Evolutionary conservation across 495 filamentous ascomycete genomes (phyloP), one percentile per base, ranked within the genome.

Genomic region (Usnea hakonensis): DNA sequence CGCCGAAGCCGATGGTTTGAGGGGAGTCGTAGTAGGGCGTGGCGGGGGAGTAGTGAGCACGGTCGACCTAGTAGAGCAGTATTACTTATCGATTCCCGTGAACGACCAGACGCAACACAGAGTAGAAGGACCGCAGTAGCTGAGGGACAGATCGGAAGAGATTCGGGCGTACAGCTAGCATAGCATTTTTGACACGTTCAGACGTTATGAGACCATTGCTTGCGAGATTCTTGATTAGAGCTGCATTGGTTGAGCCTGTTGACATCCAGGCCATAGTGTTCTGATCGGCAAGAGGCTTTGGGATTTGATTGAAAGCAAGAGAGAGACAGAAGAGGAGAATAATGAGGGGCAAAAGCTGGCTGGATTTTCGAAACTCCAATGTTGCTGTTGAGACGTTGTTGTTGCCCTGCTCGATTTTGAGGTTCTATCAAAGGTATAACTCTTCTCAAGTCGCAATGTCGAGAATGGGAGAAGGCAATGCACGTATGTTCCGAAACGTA

Each of bases 241-340:
- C 88, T 46, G 71, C 72, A 76, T 99, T 99, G 40, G 85, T 84
- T 28, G 77, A 75, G 55, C 90, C 91, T 21, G 88, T 90, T 72
- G 87, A 89, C 64, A 84, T 83, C 94, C 94, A 99, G 60, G 92
- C 92, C 94, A 99, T 99, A 50, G 55, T 78, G 28, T 58, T 10
- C n/a, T 30, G 10, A 4, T 53, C 44, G 16, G 38, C 17, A 38
- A 35, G 41, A 33, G 26, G 23, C 17, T 37, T 41, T 11, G 54
- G 16, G 17, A 37, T 23, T 0, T 44, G 61, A 14, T 37, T 38
- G 30, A 17, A 32, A n/a, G 56, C n/a, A 36, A 57, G 30, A 63
- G 55, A 56, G 55, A 53, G 38, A 35, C 23, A 54, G 55, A 62
- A 9, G 5, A 62, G 23, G 35, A 57, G 30, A 35, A 57, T 11